Evolutionary conservation across 192 early-diverging fungal genomes (phyloP).

Genomic region (Coemansia sp.): DNA sequence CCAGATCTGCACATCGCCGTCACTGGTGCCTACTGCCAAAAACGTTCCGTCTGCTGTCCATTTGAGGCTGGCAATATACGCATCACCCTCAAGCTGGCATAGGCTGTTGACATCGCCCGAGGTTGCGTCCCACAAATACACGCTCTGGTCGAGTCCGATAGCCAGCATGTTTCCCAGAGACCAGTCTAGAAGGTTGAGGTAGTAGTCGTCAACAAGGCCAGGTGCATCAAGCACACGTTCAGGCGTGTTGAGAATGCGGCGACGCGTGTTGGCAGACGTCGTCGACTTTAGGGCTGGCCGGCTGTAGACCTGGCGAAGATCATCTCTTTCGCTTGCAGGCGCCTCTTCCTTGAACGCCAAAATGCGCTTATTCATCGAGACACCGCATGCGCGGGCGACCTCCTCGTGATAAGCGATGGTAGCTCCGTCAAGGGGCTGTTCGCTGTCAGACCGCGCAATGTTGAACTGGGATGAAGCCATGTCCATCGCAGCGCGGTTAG

Average conservation of each 20-base stretch:
- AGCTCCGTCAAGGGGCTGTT: slow-evolving; percentile 51
- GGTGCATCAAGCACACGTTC: slow-evolving; percentile 90
- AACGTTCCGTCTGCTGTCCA: slow-evolving; percentile 72
- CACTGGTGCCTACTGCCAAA: slow-evolving; percentile 69
- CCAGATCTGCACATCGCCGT: slow-evolving; percentile 90
- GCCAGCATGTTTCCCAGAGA: slow-evolving; percentile 75
- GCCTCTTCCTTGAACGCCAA: slow-evolving; percentile 77
- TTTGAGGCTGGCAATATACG: slow-evolving; percentile 69
- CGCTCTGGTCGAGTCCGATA: slow-evolving; percentile 80
- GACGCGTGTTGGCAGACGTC: slow-evolving; percentile 37
- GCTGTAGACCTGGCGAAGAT: slow-evolving; percentile 60
- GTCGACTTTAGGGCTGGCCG: slow-evolving; percentile 29
- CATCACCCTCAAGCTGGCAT: slow-evolving; percentile 51
- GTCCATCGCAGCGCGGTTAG: slow-evolving; percentile 71
- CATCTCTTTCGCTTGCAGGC: slow-evolving; percentile 60
- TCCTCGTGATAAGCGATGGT: slow-evolving; percentile 71
- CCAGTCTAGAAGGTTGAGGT: slow-evolving; percentile 96
- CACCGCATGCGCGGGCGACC: slow-evolving; percentile 77
- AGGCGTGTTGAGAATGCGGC: slow-evolving; percentile 78
- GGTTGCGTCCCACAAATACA: slow-evolving; percentile 89
- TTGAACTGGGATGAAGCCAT: slow-evolving; percentile 72
- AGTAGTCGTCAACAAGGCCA: slow-evolving; percentile 88
- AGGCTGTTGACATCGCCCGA: slow-evolving; percentile 61
- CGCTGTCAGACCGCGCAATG: slow-evolving; percentile 45
- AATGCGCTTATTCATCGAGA: slow-evolving; percentile 78